Base-by-base conservation (phyloP, 2,329 filamentous ascomycete species). In the Penicillium corylophilum region DNA sequence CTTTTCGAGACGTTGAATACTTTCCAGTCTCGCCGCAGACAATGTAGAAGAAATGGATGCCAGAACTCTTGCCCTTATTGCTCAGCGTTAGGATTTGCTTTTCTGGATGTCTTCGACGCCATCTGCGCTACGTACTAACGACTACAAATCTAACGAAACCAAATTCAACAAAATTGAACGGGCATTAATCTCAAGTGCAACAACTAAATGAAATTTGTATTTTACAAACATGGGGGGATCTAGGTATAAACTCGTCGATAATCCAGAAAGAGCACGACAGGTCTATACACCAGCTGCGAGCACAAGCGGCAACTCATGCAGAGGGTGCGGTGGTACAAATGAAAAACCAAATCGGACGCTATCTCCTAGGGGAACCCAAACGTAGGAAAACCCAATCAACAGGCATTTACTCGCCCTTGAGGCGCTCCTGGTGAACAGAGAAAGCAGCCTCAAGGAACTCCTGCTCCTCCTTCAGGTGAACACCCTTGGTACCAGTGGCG, bases 381-480 rank as follows among this genome's bases (percentile, higher is more conserved):
- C 51, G 60, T 59, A 54, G 33, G 55, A 61, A 59, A 53, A 60
- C 53, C 45, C 48, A 47, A 50, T 51, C 42, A 50, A 54, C 33
- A 52, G 44, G 45, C 40, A 53, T 67, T 66, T 79, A 85, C 75
- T 85, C 82, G 58, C 84, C 82, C 77, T 86, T 86, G 51, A 86
- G 74, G 71, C 82, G 84, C 57, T 85, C 82, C 75, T 87, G 84
- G 74, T 78, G 79, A 42, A 87, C 77, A 18, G 67, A 77, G 68
- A 83, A 87, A 45, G 84, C 85, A 69, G 81, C 80, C 57, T 85
- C 76, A 61, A 93, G 76, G 63, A 99, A 74, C 43, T 94, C 90
- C 71, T 89, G 82, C 82, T 97, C 94, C 79, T 99, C 94, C 82
- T 93, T 95, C 75, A 85, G 77, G 76, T 99, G 94, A 50, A 82